Base-by-base conservation (phyloP, 139 green algal genomes). In the Chlamydomonas eustigma region DNA sequence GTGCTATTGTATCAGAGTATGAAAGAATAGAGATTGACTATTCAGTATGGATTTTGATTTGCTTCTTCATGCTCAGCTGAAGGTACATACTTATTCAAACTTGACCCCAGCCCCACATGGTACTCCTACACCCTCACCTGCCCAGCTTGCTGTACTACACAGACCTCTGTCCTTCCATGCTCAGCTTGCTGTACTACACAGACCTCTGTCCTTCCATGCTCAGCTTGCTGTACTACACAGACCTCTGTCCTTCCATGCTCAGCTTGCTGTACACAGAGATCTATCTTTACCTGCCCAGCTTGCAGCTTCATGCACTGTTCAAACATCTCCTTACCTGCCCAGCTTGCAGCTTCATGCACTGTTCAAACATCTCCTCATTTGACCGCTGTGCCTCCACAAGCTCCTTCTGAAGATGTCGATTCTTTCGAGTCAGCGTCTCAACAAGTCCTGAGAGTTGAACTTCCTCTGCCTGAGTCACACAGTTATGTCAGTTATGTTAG, bases 341-440 rank as follows among this genome's bases (percentile, higher is more conserved):
- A 3, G 37, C 73, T 77, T 87, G 79, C 33, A 82, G 58, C 31
- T 50, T 76, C 73, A 90, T 71, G 22, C 83, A 81, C 50, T 84
- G 74, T 1, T 34, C 83, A 52, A 85, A 84, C 51, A 71, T 35
- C 8, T 84, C 76, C 68, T 90, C 85, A 31, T 77, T 81, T 5
- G 78, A 51, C 4, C 76, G 66, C 39, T 74, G 79, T 18, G 80
- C 74, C 24, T 88, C 85, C 22, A 73, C 74, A 66, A 90, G 81
- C 85, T 90, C 85, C 44, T 81, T 78, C 30, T 71, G 34, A 24
- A 87, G 74, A 66, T 85, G 76, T 25, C 84, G 78, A 76, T 86
- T 86, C 74, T 89, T 89, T 52, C 84, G 81, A 1, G 31, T 81
- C 18, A 89, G 39, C 71, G 74, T 85, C 80, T 89, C 85, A 50